Evolutionary conservation across 108 stramenopile species (phyloP).

Genomic region (Epithemia pelagica): DNA sequence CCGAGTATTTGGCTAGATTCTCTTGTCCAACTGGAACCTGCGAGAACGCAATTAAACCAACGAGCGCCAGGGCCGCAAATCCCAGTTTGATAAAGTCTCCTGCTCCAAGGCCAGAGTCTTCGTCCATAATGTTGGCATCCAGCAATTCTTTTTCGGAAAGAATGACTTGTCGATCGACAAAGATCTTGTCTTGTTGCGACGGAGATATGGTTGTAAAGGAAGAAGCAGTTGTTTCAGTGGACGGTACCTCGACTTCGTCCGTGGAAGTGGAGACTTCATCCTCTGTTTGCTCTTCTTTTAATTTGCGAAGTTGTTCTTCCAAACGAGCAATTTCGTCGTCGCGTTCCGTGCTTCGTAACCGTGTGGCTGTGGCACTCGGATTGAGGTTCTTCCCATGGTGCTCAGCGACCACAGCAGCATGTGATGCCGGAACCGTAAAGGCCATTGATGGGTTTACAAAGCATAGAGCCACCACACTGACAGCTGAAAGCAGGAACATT

Average conservation of each 20-base stretch:
- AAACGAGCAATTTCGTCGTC: conserved; percentile 12
- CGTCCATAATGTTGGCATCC: conserved; percentile 9
- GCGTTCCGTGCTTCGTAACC: background rate
- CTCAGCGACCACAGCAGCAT: too few species aligned
- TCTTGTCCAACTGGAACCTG: conserved; percentile 17
- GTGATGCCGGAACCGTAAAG: too few species aligned
- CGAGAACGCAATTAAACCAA: conserved; percentile 6
- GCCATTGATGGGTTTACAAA: too few species aligned
- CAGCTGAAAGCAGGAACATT: too few species aligned
- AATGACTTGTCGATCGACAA: background rate
- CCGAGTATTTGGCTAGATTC: conserved; percentile 6
- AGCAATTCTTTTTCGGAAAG: conserved; percentile 11
- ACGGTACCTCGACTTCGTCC: background rate
- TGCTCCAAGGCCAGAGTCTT: background rate
- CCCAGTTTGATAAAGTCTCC: background rate
- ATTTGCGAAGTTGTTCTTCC: conserved; percentile 10
- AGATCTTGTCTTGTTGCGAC: background rate
- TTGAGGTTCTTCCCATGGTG: too few species aligned
- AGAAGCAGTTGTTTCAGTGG: background rate
- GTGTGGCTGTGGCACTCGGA: too few species aligned
- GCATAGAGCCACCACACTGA: too few species aligned
- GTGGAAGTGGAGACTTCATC: background rate
- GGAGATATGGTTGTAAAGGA: background rate
- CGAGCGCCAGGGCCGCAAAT: background rate
- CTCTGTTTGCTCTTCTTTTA: conserved; percentile 7